phyloP scores from a whole-genome alignment of 441 rosid genomes.

The Erodium chrysanthum region DNA sequence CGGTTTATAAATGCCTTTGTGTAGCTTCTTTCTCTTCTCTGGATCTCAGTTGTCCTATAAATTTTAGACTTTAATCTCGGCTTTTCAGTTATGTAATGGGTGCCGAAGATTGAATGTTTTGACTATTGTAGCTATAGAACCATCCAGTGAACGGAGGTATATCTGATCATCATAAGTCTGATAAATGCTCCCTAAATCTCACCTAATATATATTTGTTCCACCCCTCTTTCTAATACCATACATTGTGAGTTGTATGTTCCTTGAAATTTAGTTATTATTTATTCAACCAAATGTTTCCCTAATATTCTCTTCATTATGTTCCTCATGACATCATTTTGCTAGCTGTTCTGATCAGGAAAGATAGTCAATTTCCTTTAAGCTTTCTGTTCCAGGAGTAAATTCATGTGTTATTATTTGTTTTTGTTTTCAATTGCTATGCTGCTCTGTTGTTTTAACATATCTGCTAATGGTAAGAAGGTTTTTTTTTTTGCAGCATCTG shows the following conservation, averaged over 20 bases:
- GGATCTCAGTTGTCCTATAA: too few relatives aligned
- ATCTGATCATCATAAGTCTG: neutral
- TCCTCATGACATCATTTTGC: neutral
- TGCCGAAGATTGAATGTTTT: neutral
- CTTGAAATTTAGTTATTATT: neutral
- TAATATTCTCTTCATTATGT: neutral
- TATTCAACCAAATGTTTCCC: neutral
- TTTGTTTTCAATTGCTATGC: neutral
- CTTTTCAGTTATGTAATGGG: neutral
- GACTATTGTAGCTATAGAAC: neutral
- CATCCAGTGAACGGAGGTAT: neutral
- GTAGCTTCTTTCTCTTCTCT: neutral
- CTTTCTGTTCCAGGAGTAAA: neutral
- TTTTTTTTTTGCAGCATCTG: conserved; percentile 69
- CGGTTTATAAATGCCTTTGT: neutral
- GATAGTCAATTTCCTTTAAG: neutral
- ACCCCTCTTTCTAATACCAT: neutral
- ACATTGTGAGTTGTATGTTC: neutral
- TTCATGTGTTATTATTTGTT: neutral
- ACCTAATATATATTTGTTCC: neutral
- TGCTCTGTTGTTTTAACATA: conserved; percentile 14
- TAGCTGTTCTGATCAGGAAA: conserved; percentile 6
- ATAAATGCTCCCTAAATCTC: neutral
- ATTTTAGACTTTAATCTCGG: neutral
- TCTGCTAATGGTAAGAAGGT: conserved; percentile 31